Percentiles rank a stretch among this genome's conserved stretches.
Evolutionary conservation across 345 rosid species (phyloP).

Genomic region (Arabidopsis thaliana): DNA sequence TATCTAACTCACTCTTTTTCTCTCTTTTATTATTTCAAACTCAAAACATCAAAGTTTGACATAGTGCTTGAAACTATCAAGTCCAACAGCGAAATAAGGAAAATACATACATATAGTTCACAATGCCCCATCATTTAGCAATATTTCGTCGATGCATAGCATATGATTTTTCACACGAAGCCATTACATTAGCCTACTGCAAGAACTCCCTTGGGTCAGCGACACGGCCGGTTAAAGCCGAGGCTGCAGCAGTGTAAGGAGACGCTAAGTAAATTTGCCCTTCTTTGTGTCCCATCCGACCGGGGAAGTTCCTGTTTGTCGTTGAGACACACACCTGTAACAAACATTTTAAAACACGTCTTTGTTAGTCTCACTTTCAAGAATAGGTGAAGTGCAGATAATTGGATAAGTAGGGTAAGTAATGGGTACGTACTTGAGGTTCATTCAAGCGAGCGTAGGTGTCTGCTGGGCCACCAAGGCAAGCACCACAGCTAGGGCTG

Average conservation of each 20-base stretch:
- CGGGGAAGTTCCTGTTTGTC: conserved; percentile 97
- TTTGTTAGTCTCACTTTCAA: conserved; percentile 1
- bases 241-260: conserved; percentile 94
- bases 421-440: conserved; percentile 59
- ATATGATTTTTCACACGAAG: conserved; percentile 1
- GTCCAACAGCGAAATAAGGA: conserved; percentile 9
- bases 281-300: conserved; percentile 99
- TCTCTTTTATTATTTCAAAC: conserved; percentile 6
- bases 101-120: conserved; percentile 41
- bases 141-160: conserved; percentile 18
- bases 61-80: conserved; percentile 6
- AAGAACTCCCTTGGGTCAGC: conserved; percentile 99
- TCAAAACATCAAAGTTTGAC: conserved; percentile 22
- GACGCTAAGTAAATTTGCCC: conserved; percentile 97
- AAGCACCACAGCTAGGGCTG: conserved; percentile 97
- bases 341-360: not conserved
- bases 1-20: not conserved
- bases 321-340: conserved; percentile 50
- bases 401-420: conserved; percentile 4
- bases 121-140: conserved; percentile 3
- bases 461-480: conserved; percentile 96
- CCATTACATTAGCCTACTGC: conserved; percentile 49
- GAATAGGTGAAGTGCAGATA: not conserved
- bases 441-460: conserved; percentile 95
- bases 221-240: conserved; percentile 91